These are phyloP conservation scores for Rasamsonia emersonii DNA, from an alignment of 2,329 filamentous ascomycete species.

Conservation along the genomic window DNA sequence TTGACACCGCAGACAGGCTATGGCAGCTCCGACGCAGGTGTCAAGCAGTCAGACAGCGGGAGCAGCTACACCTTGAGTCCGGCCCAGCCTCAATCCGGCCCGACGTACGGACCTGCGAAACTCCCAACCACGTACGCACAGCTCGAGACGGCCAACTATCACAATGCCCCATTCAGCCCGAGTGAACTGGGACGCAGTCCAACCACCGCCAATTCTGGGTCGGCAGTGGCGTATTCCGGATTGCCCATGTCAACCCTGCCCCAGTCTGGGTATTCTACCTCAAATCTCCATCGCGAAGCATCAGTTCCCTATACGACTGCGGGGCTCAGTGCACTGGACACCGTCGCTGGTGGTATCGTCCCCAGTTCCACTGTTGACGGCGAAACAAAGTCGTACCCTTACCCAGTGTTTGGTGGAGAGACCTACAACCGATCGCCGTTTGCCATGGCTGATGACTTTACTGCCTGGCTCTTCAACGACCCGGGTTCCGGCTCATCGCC, in stretches of 20 bases:
- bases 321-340: conserved; percentile 17
- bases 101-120: conserved; percentile 19
- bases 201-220: conserved; percentile 7
- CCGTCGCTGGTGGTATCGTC: conserved; percentile 18
- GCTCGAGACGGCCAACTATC: conserved; percentile 5
- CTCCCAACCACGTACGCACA: conserved; percentile 15
- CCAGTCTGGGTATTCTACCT: conserved; percentile 9
- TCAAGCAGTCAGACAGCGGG: conserved; percentile 18
- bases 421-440: conserved; percentile 80
- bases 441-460: conserved; percentile 78
- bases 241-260: conserved; percentile 16
- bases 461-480: conserved; percentile 74
- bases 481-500: conserved; percentile 47
- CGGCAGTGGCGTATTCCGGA: conserved; percentile 9
- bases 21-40: conserved; percentile 15
- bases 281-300: conserved; percentile 3
- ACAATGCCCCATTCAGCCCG: conserved; percentile 10
- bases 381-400: conserved; percentile 40
- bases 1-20: conserved; percentile 17
- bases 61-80: conserved; percentile 22
- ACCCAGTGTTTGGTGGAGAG: conserved; percentile 81
- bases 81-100: conserved; percentile 15
- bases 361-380: conserved; percentile 17
- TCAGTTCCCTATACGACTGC: no score
- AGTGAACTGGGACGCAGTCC: conserved; percentile 12